Evolutionary conservation across 257 asterid genomes (phyloP).

Genomic region (Coffea eugenioides): DNA sequence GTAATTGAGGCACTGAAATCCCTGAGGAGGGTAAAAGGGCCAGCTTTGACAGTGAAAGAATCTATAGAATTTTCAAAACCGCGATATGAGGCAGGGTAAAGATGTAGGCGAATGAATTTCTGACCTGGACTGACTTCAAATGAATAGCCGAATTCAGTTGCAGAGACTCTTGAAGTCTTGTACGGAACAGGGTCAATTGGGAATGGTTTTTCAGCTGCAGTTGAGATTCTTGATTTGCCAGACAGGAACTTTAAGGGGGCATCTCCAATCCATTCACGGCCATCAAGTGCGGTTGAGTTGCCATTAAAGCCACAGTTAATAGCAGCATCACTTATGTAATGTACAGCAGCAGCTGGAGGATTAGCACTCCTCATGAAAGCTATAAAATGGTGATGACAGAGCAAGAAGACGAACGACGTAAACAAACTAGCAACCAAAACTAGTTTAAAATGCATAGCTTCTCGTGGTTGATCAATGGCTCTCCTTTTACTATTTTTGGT

Average conservation of each 20-base stretch:
- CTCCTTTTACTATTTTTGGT: no score
- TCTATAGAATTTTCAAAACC: conserved; percentile 19
- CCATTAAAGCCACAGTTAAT: conserved; percentile 9
- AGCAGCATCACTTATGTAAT: conserved; percentile 3
- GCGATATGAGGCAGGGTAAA: conserved; percentile 20
- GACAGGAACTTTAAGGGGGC: background rate
- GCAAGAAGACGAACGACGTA: no score
- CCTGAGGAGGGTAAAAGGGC: conserved; percentile 16
- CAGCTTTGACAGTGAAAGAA: conserved; percentile 21
- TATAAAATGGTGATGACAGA: no score
- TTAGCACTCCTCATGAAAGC: no score
- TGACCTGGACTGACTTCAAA: conserved; percentile 22
- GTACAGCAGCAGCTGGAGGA: background rate
- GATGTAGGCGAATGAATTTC: conserved; percentile 24
- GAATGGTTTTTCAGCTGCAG: background rate
- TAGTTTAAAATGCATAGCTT: no score
- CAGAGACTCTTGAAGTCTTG: conserved; percentile 11
- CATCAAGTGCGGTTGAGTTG: conserved; percentile 20
- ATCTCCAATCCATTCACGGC: conserved; percentile 25
- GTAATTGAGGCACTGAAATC: conserved; percentile 15
- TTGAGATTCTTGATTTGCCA: conserved; percentile 14
- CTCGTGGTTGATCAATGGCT: no score
- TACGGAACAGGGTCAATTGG: conserved; percentile 17
- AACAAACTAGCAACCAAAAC: no score
- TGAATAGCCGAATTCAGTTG: conserved; percentile 6